Conservation (phyloP, 78 protist species). For the Dictyostelium brefeldianum region DNA sequence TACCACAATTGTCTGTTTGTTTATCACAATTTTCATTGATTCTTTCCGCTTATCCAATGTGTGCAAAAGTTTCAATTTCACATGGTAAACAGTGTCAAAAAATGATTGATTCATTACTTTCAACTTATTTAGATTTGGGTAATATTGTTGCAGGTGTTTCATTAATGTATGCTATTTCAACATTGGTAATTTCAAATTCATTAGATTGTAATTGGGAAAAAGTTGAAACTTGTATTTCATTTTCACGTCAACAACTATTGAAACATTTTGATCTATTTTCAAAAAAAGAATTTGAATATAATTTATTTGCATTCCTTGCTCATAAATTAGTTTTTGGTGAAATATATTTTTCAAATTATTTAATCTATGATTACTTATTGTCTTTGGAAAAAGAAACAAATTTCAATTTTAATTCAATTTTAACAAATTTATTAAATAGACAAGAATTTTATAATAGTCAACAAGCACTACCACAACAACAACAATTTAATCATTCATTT, state of each 20-base stretch:
- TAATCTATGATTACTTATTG: neutral
- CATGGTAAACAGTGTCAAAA: conserved; percentile 7
- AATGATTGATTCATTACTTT: conserved; percentile 22
- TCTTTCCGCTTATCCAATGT: neutral
- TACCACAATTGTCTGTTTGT: conserved; percentile 26
- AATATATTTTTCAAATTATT: neutral
- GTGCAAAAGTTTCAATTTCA: conserved; percentile 9
- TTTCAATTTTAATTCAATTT: neutral
- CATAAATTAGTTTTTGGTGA: conserved; percentile 23
- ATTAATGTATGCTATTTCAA: neutral
- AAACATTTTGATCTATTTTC: neutral
- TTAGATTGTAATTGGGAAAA: conserved; percentile 12
- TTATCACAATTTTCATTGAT: conserved; percentile 4
- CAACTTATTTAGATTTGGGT: neutral
- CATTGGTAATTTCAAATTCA: neutral
- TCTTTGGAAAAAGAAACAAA: neutral
- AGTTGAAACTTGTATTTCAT: neutral
- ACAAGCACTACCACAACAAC: neutral
- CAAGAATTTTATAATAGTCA: neutral
- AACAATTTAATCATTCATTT: neutral
- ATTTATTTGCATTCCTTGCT: neutral
- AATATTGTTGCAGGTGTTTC: neutral
- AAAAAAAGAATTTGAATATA: neutral
- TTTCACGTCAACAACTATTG: neutral
- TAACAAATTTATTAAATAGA: no score